Evolutionary conservation across 371 early-diverging fungal genomes (phyloP), one percentile per base, ranked within the genome.

Genomic region (Haplosporangium sp.): DNA sequence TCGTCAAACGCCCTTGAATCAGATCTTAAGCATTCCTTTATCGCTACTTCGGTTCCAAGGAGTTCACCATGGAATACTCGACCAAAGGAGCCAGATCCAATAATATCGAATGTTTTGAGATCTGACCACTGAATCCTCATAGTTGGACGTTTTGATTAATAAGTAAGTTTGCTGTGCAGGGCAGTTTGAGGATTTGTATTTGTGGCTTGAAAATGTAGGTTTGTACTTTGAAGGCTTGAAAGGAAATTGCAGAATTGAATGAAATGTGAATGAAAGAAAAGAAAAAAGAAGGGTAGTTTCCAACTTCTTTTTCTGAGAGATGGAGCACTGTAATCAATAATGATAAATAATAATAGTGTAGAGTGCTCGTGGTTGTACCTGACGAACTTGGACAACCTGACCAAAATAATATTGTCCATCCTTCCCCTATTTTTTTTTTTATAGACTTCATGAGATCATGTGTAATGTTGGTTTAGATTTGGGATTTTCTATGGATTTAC

Each of bases 11-110:
- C 84, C 13, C 61, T 63, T 5, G 79, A 79, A 13, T 84, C 73
- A 63, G 85, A 85, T n/a, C 85, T 74, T 61, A 88, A 71, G 62
- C 84, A 89, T 63, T 86, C 85, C 72, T 90, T 90, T 47, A 90
- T 85, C 11, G 90, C 90, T 5, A 90, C 90, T n/a, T 89, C 89
- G 3, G 90, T 90, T 4, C 89, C 90, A 72, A 86, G 78, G 13
- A 76, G 71, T 27, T 82, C 82, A 1, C 82, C 77, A 34, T 76
- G 82, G 42, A 67, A 76, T 53, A 82, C 82, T 52, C 70, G 15
- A 0, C 82, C 82, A 63, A 82, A 82, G 44, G 77, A 76, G 50
- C 82, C 82, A 1, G 82, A 82, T 34, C 82, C 82, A 15, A 82
- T 77, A 55, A 61, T 76, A 15, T 69, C 77, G 61, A 66, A 76